Evolutionary conservation across 352 stramenopile genomes (phyloP), one percentile per base, ranked within the genome.

Genomic region (Phytopythium mirpurense): DNA sequence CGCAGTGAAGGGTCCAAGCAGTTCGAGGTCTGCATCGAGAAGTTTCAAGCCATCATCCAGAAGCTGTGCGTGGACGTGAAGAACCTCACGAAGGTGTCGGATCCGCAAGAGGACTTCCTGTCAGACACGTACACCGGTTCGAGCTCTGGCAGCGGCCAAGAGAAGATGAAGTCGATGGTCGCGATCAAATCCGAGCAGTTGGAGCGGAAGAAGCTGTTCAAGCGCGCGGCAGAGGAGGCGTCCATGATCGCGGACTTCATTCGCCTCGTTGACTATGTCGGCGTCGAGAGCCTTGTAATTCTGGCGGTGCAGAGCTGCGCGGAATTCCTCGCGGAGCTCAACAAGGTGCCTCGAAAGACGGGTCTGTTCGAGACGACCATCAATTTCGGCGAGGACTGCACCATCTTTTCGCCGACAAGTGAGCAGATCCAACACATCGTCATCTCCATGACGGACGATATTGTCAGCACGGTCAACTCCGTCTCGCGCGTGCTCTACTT

Each of bases 311-410:
- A 93, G 32, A 96, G 78, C 51, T 93, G 83, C 44, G 66, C 80
- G 21, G 79, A 85, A 31, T 95, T 98, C 44, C 67, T 98, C 8
- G 63, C 86, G 2, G 88, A 97, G 56, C 67, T 98, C 34, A 84
- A 92, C 50, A 95, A 96, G 54, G 66, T 87, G 2, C 74, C 83
- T 2, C 70, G 83, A 15, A 93, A 97, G 56, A 94, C 85, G 0
- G 93, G 93, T n/a, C 62, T 97, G 11, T 98, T 98, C 37, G 90
- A 98, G 60, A 98, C 93, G 11, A 96, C 86, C 3, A 90, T 98
- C 35, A 83, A 83, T 38, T 98, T 98, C 51, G 82, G 75, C 32
- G 76, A 92, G 16, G 65, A 82, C 21, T 65, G 54, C 12, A 96
- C 86, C 9, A 67, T 82, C 16, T 98, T 98, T 57, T 60, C 65